These are phyloP conservation scores for Fennellomyces sp. DNA, from an alignment of 371 early-diverging fungal genomes.

Conservation along the genomic window DNA sequence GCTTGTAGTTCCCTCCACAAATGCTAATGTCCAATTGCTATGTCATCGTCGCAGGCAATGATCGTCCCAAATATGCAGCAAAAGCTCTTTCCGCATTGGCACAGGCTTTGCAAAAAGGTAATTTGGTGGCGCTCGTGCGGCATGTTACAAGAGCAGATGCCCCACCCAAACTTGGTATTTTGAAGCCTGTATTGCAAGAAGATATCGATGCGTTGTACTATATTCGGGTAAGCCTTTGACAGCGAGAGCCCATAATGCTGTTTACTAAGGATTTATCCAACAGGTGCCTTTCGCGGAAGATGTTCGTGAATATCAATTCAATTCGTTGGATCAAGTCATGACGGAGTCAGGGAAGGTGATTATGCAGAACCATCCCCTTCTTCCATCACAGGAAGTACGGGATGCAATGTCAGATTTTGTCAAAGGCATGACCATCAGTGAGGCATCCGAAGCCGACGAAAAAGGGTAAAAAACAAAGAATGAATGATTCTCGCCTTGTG, in stretches of 20 bases:
- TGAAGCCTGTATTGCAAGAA: constrained; percentile 57
- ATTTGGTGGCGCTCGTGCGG: constrained; percentile 59
- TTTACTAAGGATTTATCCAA: too few relatives aligned
- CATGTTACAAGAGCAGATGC: constrained; percentile 59
- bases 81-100: constrained; percentile 58
- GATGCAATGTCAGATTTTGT: constrained; percentile 44
- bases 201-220: constrained; percentile 55
- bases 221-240: constrained; percentile 48
- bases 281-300: constrained; percentile 78
- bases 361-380: constrained; percentile 38
- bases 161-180: constrained; percentile 65
- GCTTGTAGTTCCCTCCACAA: constrained; percentile 24
- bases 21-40: constrained; percentile 46
- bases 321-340: constrained; percentile 47
- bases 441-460: constrained; percentile 1
- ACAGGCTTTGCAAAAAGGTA: constrained; percentile 54
- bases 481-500: not conserved
- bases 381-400: constrained; percentile 54
- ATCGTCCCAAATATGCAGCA: constrained; percentile 24
- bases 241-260: too few relatives aligned
- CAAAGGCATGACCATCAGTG: constrained; percentile 10
- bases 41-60: constrained; percentile 40
- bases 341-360: constrained; percentile 42
- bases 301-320: constrained; percentile 57
- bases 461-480: constrained; percentile 10